A percentile compares a stretch with the other conserved stretches of the same genome.
Evolutionary conservation across 305 asterid species (phyloP).

Genomic region (Rubia balearica): DNA sequence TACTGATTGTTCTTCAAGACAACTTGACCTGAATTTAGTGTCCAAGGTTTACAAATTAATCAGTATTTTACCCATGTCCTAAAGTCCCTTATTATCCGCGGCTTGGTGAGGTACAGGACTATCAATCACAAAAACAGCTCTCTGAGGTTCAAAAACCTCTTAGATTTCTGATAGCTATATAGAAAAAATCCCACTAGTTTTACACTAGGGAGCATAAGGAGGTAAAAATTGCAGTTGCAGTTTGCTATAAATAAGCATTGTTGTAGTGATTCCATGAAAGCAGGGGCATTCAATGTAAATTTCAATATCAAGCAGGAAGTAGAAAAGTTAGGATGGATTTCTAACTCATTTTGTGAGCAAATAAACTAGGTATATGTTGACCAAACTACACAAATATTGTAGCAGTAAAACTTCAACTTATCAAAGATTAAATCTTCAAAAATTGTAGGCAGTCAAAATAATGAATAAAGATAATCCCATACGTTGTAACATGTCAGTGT

Average conservation of each 20-base stretch:
- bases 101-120: neutral
- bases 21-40: neutral
- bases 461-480: neutral
- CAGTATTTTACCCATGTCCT: neutral
- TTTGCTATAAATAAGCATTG: neutral
- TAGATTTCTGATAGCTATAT: neutral
- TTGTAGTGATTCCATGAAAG: neutral
- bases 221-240: neutral
- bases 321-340: neutral
- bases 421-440: neutral
- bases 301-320: neutral
- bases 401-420: neutral
- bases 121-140: neutral
- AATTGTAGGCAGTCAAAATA: neutral
- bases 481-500: neutral
- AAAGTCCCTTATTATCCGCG: neutral
- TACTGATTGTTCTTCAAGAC: neutral
- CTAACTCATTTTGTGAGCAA: conserved; percentile 3
- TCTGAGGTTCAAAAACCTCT: neutral
- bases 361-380: neutral
- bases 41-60: neutral
- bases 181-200: neutral
- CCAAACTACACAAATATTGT: neutral
- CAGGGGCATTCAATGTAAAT: neutral
- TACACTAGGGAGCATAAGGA: neutral